phyloP scores from a whole-genome alignment of 2,329 filamentous ascomycete genomes.

The Botrytis deweyae region DNA sequence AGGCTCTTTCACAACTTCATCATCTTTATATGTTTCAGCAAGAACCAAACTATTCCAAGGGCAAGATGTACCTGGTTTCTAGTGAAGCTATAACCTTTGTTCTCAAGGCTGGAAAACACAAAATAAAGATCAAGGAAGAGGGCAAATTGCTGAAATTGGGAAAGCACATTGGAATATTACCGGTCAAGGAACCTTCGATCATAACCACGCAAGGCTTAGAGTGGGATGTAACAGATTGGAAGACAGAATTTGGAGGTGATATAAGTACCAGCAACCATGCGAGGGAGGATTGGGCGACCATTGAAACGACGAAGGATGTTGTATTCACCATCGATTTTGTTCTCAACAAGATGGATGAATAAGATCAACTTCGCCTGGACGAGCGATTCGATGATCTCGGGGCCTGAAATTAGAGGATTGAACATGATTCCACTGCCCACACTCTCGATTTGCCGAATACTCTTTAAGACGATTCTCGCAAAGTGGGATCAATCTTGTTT shows the following conservation, averaged over 20 bases:
- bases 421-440: background rate
- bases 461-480: too few relatives aligned
- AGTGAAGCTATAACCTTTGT: constrained; percentile 78
- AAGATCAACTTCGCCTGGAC: background rate
- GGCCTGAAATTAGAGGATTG: background rate
- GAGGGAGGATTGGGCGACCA: constrained; percentile 56
- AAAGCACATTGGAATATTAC: constrained; percentile 82
- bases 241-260: constrained; percentile 69
- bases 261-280: constrained; percentile 83
- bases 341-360: constrained; percentile 1
- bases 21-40: constrained; percentile 69
- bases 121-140: constrained; percentile 55
- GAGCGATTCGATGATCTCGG: background rate
- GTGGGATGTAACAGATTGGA: constrained; percentile 87
- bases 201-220: constrained; percentile 80
- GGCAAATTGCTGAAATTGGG: constrained; percentile 42
- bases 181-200: constrained; percentile 72
- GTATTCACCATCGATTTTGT: constrained; percentile 70
- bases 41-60: constrained; percentile 49
- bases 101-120: constrained; percentile 66
- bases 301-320: constrained; percentile 63
- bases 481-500: background rate
- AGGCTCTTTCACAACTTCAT: constrained; percentile 85
- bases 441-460: background rate
- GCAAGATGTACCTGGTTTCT: constrained; percentile 75